Evolutionary conservation across 192 early-diverging fungal genomes (phyloP).

Genomic region (Coemansia javaensis): DNA sequence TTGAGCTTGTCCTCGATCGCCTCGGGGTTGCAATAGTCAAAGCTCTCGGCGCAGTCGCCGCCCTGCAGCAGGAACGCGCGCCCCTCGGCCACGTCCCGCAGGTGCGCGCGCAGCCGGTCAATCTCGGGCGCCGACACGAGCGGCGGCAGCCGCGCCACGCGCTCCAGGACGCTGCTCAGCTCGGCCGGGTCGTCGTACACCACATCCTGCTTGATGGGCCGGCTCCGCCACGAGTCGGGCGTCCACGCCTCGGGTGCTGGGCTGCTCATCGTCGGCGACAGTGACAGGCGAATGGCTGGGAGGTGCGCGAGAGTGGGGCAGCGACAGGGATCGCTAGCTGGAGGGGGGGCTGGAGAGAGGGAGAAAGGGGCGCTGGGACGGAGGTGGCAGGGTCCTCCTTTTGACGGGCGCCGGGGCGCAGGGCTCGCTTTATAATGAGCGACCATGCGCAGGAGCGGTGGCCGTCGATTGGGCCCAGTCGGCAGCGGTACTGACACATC

Average conservation of each 20-base stretch:
- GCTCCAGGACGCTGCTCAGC: constrained; percentile 64
- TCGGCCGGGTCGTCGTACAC: constrained; percentile 73
- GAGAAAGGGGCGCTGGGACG: too few relatives aligned
- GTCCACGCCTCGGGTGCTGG: constrained; percentile 45
- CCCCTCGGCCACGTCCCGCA: constrained; percentile 83
- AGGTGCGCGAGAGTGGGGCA: too few relatives aligned
- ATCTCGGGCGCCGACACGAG: constrained; percentile 88
- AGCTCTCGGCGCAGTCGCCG: constrained; percentile 97
- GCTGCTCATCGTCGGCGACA: neutral
- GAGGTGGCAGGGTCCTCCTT: too few relatives aligned
- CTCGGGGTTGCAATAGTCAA: constrained; percentile 92
- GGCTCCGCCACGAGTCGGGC: constrained; percentile 65
- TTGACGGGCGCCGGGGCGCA: too few relatives aligned
- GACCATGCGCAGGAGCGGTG: neutral
- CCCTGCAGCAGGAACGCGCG: constrained; percentile 95
- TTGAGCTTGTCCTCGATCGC: constrained; percentile 95
- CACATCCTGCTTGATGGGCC: constrained; percentile 85
- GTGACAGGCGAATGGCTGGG: neutral
- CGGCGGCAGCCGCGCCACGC: constrained; percentile 78
- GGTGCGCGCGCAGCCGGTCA: constrained; percentile 71
- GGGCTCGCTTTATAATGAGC: neutral
- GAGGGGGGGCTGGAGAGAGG: too few relatives aligned
- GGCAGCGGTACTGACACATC: constrained; percentile 1
- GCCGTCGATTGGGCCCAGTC: constrained; percentile 1
- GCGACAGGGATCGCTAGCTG: too few relatives aligned